Evolutionary conservation across 768 basidiomycete species (phyloP), one percentile per base, ranked within the genome.

Genomic region (Panaeolus papilionaceus): DNA sequence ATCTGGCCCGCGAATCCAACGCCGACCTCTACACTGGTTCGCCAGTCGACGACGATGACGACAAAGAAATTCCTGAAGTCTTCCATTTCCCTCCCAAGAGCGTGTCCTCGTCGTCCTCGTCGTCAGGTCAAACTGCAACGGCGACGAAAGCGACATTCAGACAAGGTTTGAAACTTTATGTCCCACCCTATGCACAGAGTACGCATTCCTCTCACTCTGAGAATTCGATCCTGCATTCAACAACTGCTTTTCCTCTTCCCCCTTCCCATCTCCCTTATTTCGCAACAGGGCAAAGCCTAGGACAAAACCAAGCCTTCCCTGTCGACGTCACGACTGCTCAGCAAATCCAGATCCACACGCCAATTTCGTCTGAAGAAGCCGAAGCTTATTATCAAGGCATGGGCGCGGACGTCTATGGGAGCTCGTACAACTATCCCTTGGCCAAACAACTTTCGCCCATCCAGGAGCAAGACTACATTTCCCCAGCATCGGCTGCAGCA

Each of bases 371-470:
- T 12, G 54, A 63, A 20, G 54, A 37, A 37, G 54, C 12, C 6
- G 26, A 28, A 58, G 54, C 54, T 28, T 58, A 58, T 16, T 58
- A 37, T 16, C 54, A 58, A 33, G 28, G 62, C 20, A 63, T 70
- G 66, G 72, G 63, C 61, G 77, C 78, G 5, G 80, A 82, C 64
- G 76, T 80, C 1, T 82, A 78, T 70, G 77, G 73, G 5, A 69
- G 76, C 58, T 79, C 79, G 4, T 80, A 81, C 61, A 75, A 75
- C 66, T 81, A 82, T 62, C 81, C 82, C 2, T 67, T 66, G 83
- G 80, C 78, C 28, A 82, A 82, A 73, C 89, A 84, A 54, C 83
- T 91, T 42, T 90, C 90, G 1, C 89, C 91, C 0, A 91, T 92
- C 45, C 83, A 82, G 9, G 91, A 91, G 76, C 85, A 85, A 70